Base-by-base conservation (phyloP, 768 basidiomycete genomes). In the Lepiota venenata region DNA sequence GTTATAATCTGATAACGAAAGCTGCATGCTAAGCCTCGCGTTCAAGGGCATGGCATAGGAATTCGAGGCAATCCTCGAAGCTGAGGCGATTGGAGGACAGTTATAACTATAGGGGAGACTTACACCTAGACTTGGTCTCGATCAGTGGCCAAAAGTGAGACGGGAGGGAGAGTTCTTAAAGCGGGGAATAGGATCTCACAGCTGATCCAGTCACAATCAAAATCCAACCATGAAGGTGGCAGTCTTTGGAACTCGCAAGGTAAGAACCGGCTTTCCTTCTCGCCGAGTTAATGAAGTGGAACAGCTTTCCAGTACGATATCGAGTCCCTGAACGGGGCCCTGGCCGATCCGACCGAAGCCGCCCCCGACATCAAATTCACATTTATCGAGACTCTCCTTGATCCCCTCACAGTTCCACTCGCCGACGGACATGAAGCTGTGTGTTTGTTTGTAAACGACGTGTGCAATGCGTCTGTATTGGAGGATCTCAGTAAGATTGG, bases 381-480 rank as follows among this genome's bases (percentile, higher is more conserved):
- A 8, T 76, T 68, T 56, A 63, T 73, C 15, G 75, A 75, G 20
- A 59, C 72, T 12, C 63, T 69, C 47, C 65, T 76, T 12, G 70
- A 74, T 55, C 53, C 63, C 40, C 63, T 60, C 15, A 76, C 75
- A 0, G 70, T 61, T 9, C 54, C 66, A 9, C 67, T 76, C 2
- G 70, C 73, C 40, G 66, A 66, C 22, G 70, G 64, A 1, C 70
- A 75, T 43, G 66, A 73, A 20, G 74, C 70, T 0, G 64, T 76
- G 12, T 76, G 72, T 50, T 62, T 76, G 11, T 76, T 76, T 59
- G 75, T 76, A 7, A 76, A 76, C 58, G 75, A 76, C 52, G 60
- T 64, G 11, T 76, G 75, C 57, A 65, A 72, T 49, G 69, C 66
- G 4, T 54, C 51, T 2, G 70, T 75, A 16, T 47, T 75, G 4